Conservation (phyloP, 495 filamentous ascomycete species). For the Cairneyella variabilis region DNA sequence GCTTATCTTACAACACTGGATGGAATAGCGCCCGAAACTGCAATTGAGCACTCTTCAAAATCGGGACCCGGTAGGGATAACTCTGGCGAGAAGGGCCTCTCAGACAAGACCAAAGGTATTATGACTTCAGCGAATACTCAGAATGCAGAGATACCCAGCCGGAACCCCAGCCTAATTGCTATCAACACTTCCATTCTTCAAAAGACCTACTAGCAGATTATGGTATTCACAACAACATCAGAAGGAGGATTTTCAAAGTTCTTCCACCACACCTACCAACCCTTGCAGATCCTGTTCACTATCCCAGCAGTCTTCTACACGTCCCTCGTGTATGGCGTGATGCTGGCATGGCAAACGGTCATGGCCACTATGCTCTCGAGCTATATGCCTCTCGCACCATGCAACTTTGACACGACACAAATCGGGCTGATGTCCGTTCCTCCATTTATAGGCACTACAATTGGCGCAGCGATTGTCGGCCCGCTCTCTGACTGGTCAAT, state of each 20-base stretch:
- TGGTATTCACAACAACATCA: conserved; percentile 14
- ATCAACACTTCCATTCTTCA: not conserved
- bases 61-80: too few relatives aligned
- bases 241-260: conserved; percentile 21
- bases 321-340: conserved; percentile 32
- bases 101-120: too few relatives aligned
- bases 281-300: conserved; percentile 30
- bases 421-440: conserved; percentile 37
- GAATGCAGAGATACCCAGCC: too few relatives aligned
- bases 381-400: conserved; percentile 32
- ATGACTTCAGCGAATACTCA: too few relatives aligned
- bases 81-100: too few relatives aligned
- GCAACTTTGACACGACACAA: conserved; percentile 33
- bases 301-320: conserved; percentile 37
- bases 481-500: conserved; percentile 38
- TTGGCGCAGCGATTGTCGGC: conserved; percentile 34
- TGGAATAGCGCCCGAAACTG: too few relatives aligned
- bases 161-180: too few relatives aligned
- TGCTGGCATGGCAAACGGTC: conserved; percentile 31
- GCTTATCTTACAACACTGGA: too few relatives aligned
- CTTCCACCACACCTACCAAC: conserved; percentile 32
- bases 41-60: too few relatives aligned
- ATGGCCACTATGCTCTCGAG: conserved; percentile 30
- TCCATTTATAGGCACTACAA: conserved; percentile 32
- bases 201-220: conserved; percentile 1